Evolutionary conservation across 2,329 filamentous ascomycete genomes (phyloP).

Genomic region (Ceratocystis lukuohia): DNA sequence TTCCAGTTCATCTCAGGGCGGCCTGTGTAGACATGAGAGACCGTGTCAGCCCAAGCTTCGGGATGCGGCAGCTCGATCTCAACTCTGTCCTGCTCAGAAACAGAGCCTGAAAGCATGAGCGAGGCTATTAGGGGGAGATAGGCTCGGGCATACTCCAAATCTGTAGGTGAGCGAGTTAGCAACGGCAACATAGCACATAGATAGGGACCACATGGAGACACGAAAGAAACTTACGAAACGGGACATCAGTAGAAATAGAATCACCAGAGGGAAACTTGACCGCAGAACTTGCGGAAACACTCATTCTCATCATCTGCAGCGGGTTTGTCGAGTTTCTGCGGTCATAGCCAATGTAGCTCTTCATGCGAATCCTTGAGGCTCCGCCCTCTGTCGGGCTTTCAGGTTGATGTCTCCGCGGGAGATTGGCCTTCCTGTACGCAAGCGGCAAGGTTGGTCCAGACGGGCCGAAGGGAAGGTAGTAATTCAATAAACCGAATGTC

Average conservation of each 20-base stretch:
- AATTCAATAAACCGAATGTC: too few relatives aligned
- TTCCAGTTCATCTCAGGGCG: conserved; percentile 33
- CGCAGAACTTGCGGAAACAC: not conserved
- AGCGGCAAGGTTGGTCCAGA: conserved; percentile 8
- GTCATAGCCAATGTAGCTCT: conserved; percentile 12
- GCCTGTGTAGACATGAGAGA: conserved; percentile 43
- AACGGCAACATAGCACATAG: not conserved
- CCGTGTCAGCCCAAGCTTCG: conserved; percentile 41
- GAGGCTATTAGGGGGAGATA: conserved; percentile 41
- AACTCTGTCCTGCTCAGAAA: conserved; percentile 39
- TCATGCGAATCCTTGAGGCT: too few relatives aligned
- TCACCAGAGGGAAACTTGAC: not conserved
- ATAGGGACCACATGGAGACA: not conserved
- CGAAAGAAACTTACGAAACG: conserved; percentile 33
- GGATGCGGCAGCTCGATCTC: conserved; percentile 46
- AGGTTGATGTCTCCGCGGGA: too few relatives aligned
- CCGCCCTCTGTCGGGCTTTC: too few relatives aligned
- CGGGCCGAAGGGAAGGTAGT: not conserved
- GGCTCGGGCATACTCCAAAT: conserved; percentile 35
- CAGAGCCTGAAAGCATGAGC: conserved; percentile 40
- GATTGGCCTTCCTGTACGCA: conserved; percentile 4
- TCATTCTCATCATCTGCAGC: conserved; percentile 6
- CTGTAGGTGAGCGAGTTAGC: conserved; percentile 24
- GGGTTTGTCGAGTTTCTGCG: conserved; percentile 13
- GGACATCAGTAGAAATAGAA: conserved; percentile 27